Evolutionary conservation across 192 early-diverging fungal species (phyloP).

Genomic region (Jimgerdemannia lactiflua): DNA sequence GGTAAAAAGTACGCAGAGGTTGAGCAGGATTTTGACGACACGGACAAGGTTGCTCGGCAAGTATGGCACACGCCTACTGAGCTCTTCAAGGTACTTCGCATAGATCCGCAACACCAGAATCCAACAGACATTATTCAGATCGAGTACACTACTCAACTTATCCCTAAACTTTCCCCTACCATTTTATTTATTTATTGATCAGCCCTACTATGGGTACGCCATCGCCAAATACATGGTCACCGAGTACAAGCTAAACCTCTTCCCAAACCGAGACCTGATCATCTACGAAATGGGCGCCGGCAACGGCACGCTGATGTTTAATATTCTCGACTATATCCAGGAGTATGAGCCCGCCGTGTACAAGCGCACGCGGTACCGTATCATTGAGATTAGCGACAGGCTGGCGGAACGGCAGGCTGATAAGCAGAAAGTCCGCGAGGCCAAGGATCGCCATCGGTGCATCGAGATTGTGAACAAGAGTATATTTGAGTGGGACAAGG

Average conservation of each 20-base stretch:
- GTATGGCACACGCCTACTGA: conserved; percentile 99
- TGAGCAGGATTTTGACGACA: conserved; percentile 69
- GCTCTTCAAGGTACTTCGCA: conserved; percentile 69
- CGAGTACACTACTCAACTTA: no score
- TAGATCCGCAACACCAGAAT: background rate
- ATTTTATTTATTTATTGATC: conserved; percentile 8
- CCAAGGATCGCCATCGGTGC: conserved; percentile 42
- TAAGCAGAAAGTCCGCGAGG: conserved; percentile 39
- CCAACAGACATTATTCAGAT: background rate
- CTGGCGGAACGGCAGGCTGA: conserved; percentile 67
- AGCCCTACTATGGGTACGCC: conserved; percentile 92
- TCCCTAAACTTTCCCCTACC: background rate
- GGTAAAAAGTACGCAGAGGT: conserved; percentile 76
- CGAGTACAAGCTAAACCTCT: conserved; percentile 65
- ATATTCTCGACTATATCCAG: conserved; percentile 88
- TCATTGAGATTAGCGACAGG: conserved; percentile 91
- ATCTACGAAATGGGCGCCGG: conserved; percentile 98
- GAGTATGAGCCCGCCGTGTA: conserved; percentile 78
- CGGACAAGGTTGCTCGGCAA: conserved; percentile 77
- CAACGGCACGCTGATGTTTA: conserved; percentile 93
- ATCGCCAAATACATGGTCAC: conserved; percentile 85
- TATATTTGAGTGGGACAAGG: conserved; percentile 86
- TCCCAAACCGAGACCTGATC: conserved; percentile 62
- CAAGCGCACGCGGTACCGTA: conserved; percentile 72
- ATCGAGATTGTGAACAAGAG: conserved; percentile 86